Evolutionary conservation across 2,329 filamentous ascomycete genomes (phyloP).

Genomic region (Septoria linicola): DNA sequence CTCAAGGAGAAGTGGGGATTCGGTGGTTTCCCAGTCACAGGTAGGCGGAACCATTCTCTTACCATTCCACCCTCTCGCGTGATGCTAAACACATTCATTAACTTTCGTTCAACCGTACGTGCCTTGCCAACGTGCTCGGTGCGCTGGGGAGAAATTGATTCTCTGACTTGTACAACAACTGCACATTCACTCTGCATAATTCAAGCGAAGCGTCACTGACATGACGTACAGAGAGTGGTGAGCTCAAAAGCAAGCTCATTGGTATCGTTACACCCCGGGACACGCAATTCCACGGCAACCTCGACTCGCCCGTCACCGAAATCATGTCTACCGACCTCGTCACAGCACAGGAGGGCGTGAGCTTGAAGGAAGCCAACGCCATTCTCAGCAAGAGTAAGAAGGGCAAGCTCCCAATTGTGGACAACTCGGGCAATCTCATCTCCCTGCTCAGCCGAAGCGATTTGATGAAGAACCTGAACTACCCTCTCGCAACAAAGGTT

Average conservation of each 20-base stretch:
- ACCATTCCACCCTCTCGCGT: conserved; percentile 46
- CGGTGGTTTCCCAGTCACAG: conserved; percentile 96
- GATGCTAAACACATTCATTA: conserved; percentile 80
- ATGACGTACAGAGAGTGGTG: conserved; percentile 72
- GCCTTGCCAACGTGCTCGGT: conserved; percentile 44
- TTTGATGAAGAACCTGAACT: conserved; percentile 97
- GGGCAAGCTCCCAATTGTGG: conserved; percentile 62
- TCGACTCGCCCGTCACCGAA: conserved; percentile 69
- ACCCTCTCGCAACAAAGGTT: conserved; percentile 92
- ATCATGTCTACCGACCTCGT: conserved; percentile 96
- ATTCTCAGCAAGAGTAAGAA: conserved; percentile 96
- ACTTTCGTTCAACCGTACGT: conserved; percentile 99
- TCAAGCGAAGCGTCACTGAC: conserved; percentile 10
- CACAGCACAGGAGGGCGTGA: conserved; percentile 80
- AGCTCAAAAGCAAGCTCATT: conserved; percentile 89
- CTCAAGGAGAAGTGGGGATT: conserved; percentile 99
- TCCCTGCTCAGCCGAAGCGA: conserved; percentile 93
- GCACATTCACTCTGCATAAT: not conserved
- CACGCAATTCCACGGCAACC: conserved; percentile 88
- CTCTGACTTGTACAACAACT: conserved; percentile 30
- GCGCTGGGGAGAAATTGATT: conserved; percentile 37
- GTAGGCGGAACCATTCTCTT: conserved; percentile 58
- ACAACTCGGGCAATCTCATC: conserved; percentile 53
- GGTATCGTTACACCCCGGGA: conserved; percentile 98
- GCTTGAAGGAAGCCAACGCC: conserved; percentile 82